A percentile compares a stretch with the other conserved stretches of the same genome.
Conservation (phyloP, 495 filamentous ascomycete genomes). For the Clohesyomyces aquaticus region DNA sequence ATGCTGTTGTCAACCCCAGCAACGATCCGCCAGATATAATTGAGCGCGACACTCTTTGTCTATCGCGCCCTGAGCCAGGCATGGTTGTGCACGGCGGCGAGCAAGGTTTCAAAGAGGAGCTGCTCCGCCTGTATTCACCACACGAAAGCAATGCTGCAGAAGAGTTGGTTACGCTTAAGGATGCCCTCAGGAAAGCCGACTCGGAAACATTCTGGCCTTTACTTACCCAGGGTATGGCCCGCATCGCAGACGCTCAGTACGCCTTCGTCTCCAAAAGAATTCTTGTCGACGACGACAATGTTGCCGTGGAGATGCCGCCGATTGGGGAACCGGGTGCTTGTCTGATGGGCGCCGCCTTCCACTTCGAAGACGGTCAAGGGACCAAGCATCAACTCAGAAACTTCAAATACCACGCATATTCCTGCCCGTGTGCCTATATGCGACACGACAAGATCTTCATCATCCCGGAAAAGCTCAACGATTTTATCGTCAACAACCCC, state of each 20-base stretch:
- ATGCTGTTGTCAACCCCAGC: conserved; percentile 15
- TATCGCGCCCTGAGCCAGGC: conserved; percentile 38
- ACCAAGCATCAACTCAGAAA: conserved; percentile 59
- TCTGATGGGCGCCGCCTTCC: conserved; percentile 69
- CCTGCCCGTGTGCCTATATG: conserved; percentile 70
- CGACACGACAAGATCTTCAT: conserved; percentile 74
- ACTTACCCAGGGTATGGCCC: conserved; percentile 68
- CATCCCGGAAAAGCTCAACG: conserved; percentile 65
- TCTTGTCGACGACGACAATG: conserved; percentile 60
- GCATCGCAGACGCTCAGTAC: conserved; percentile 68
- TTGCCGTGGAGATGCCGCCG: conserved; percentile 61
- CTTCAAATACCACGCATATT: conserved; percentile 67
- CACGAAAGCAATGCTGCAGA: conserved; percentile 67
- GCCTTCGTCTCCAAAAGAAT: conserved; percentile 72
- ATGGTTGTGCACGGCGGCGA: conserved; percentile 54
- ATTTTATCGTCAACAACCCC: conserved; percentile 63
- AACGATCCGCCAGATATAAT: conserved; percentile 38
- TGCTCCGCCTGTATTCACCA: conserved; percentile 53
- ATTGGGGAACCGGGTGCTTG: conserved; percentile 63
- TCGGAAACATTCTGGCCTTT: conserved; percentile 69
- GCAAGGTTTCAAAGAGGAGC: conserved; percentile 53
- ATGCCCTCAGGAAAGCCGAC: conserved; percentile 56
- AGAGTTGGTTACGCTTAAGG: conserved; percentile 65
- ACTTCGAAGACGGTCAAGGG: conserved; percentile 65
- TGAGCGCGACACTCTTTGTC: conserved; percentile 40